Conservation (phyloP, 2,329 filamentous ascomycete species). For the Phaeoacremonium minimum region DNA sequence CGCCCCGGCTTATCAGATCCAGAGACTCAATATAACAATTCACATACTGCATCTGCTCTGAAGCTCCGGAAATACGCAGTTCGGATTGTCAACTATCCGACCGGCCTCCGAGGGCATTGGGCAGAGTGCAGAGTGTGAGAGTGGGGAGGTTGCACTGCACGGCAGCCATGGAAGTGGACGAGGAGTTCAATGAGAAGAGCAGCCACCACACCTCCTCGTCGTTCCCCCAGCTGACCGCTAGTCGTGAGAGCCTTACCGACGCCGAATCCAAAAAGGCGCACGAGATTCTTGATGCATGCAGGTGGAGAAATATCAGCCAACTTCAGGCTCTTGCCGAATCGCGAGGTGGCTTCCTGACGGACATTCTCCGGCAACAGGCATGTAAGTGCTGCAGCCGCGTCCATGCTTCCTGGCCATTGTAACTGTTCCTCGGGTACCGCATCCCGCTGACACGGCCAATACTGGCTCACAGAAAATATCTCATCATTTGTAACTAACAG, state of each 20-base stretch:
- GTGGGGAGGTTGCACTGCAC: too few species aligned
- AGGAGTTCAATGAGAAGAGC: not conserved
- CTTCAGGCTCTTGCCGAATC: constrained; percentile 58
- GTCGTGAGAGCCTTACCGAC: not conserved
- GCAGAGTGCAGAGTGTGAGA: too few species aligned
- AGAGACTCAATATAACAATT: too few species aligned
- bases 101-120: too few species aligned
- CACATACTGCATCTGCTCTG: too few species aligned
- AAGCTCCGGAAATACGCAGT: too few species aligned
- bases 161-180: too few species aligned
- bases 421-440: too few species aligned
- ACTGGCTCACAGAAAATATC: too few species aligned
- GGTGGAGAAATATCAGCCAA: constrained; percentile 46
- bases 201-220: not conserved
- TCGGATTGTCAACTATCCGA: too few species aligned
- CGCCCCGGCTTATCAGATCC: too few species aligned
- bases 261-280: constrained; percentile 28
- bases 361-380: constrained; percentile 65
- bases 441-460: too few species aligned
- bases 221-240: not conserved
- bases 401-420: constrained; percentile 5
- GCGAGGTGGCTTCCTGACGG: constrained; percentile 62
- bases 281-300: constrained; percentile 57
- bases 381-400: constrained; percentile 76
- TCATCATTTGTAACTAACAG: constrained; percentile 1